These are phyloP conservation scores for Podila epicladia DNA, from an alignment of 192 early-diverging fungal genomes.

Conservation along the genomic window DNA sequence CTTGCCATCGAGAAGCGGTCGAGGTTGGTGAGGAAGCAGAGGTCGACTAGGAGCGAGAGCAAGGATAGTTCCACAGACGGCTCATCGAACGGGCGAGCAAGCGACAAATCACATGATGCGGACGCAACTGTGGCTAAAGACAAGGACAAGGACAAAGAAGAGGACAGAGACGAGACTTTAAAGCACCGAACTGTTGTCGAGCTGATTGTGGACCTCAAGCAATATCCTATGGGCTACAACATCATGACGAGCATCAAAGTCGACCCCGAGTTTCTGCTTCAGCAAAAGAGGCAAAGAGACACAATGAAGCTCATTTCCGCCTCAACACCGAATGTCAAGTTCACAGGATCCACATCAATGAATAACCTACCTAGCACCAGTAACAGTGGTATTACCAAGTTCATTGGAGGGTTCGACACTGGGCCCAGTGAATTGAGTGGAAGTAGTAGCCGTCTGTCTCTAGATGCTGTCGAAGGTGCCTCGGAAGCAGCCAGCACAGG, in stretches of 20 bases:
- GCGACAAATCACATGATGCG: not conserved
- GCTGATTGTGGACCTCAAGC: constrained; percentile 44
- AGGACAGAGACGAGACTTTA: constrained; percentile 1
- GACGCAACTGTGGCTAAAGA: not conserved
- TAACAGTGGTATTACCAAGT: not conserved
- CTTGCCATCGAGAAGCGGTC: constrained; percentile 15
- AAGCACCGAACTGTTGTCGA: constrained; percentile 37
- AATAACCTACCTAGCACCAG: not conserved
- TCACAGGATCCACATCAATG: constrained; percentile 4
- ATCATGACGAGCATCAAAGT: constrained; percentile 49
- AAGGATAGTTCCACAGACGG: not conserved
- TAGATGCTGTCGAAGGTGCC: constrained; percentile 7
- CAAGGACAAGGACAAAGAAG: not conserved
- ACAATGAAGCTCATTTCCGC: not conserved
- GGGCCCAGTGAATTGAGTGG: not conserved
- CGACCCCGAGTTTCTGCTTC: constrained; percentile 42
- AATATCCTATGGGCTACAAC: constrained; percentile 51
- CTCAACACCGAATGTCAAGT: constrained; percentile 19
- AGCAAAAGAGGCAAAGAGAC: constrained; percentile 44
- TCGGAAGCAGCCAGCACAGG: constrained; percentile 40
- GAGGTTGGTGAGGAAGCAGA: constrained; percentile 6
- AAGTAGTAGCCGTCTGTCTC: not conserved
- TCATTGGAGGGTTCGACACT: constrained; percentile 41
- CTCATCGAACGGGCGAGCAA: not conserved
- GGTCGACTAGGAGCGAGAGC: not conserved